These are phyloP conservation scores for Neonectria neomacrospora DNA, from an alignment of 2,329 filamentous ascomycete species.

Conservation along the genomic window DNA sequence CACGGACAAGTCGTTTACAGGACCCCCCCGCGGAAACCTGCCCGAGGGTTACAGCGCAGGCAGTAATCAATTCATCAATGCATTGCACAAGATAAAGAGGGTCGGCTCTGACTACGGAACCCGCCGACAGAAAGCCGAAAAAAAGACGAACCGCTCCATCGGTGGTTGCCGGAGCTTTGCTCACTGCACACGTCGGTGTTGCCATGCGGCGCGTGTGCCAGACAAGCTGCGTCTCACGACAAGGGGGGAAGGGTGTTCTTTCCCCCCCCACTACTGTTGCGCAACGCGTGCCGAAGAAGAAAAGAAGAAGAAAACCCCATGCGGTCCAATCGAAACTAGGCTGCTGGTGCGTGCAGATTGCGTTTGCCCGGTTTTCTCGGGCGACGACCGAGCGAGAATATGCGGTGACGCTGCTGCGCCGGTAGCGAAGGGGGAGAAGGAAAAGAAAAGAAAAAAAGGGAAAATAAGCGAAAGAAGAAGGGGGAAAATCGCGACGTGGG, in stretches of 20 bases:
- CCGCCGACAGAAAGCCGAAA: not conserved
- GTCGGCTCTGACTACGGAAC: not conserved
- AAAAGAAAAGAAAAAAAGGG: too few species aligned
- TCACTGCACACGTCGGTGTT: not conserved
- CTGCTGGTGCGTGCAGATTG: not conserved
- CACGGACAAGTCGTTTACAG: not conserved
- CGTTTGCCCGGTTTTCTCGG: not conserved
- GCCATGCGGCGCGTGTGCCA: constrained; percentile 12
- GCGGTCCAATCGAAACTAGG: not conserved
- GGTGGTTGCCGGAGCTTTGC: constrained; percentile 8
- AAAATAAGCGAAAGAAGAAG: not conserved
- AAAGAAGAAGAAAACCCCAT: not conserved
- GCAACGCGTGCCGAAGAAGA: not conserved
- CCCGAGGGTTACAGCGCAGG: not conserved
- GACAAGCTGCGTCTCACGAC: constrained; percentile 21
- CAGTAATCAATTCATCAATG: not conserved
- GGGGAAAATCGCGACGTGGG: not conserved
- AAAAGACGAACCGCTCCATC: constrained; percentile 1
- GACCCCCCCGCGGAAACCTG: not conserved
- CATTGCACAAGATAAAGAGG: not conserved
- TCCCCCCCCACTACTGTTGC: not conserved
- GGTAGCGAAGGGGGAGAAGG: not conserved
- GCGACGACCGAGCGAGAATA: constrained; percentile 1
- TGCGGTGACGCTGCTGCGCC: not conserved
- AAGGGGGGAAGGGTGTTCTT: not conserved